Evolutionary conservation across 2,329 filamentous ascomycete species (phyloP).

Genomic region (Diaporthe velutina): DNA sequence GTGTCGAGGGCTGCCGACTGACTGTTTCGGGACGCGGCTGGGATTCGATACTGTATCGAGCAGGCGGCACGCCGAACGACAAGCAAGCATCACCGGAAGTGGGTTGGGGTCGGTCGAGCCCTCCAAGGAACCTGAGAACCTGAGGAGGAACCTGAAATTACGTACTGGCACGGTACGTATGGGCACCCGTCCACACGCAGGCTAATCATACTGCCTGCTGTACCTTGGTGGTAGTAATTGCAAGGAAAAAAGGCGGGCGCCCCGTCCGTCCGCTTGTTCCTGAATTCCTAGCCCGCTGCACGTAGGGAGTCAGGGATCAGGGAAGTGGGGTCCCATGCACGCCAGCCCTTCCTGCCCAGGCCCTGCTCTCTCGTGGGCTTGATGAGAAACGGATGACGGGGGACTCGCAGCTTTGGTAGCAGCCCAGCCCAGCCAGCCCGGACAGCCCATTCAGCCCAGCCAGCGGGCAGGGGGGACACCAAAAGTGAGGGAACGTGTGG

Average conservation of each 20-base stretch:
- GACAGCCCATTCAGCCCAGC: neutral
- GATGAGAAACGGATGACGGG: conserved; percentile 10
- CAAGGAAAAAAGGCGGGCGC: conserved; percentile 13
- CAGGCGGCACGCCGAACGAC: neutral
- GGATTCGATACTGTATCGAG: neutral
- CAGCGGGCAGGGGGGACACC: neutral
- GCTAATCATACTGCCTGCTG: conserved; percentile 1
- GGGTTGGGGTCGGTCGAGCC: conserved; percentile 10
- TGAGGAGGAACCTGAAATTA: conserved; percentile 10
- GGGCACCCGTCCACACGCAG: conserved; percentile 3
- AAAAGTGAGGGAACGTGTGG: neutral
- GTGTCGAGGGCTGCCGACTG: neutral
- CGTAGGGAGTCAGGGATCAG: conserved; percentile 33
- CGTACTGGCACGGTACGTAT: conserved; percentile 19
- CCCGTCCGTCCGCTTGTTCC: conserved; percentile 30
- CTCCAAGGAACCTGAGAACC: neutral
- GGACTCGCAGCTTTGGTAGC: neutral
- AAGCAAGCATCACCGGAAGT: conserved; percentile 13
- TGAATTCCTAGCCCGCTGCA: conserved; percentile 34
- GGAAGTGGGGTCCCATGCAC: conserved; percentile 27
- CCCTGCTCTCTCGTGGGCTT: neutral
- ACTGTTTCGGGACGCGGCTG: conserved; percentile 15
- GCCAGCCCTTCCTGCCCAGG: neutral
- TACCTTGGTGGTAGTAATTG: conserved; percentile 7
- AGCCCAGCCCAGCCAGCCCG: neutral